Base-by-base conservation (phyloP, 2,329 filamentous ascomycete genomes). In the Pestalotiopsis sp. region DNA sequence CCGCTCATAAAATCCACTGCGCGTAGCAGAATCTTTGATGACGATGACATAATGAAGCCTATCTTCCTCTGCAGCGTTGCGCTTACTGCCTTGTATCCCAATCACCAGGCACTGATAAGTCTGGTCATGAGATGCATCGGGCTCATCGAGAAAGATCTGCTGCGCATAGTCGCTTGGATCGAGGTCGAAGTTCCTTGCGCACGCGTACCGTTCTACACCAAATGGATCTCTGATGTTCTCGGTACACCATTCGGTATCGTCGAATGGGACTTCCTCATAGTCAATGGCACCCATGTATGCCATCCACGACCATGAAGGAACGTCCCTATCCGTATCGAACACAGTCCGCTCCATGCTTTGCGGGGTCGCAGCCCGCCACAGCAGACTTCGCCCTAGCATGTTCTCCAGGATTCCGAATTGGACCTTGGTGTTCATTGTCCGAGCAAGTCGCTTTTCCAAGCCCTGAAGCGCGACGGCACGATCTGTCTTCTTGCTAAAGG, bases 381-480 rank as follows among this genome's bases (percentile, higher is more conserved):
- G 57, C 11, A 70, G 39, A 31, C 59, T 31, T 31, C 69, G n/a
- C 11, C 3, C 27, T 3, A 69, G 25, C 39, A 67, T 69, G 14
- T 38, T 45, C 12, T 27, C 31, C 1, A 69, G 12, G 17, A 70
- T 31, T 2, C 69, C 69, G 25, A 27, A 65, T 25, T 49, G 41
- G 7, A 52, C 67, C 17, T 45, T 45, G 4, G 67, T 68, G 6
- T 52, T n/a, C 20, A 67, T 57, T 0, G 67, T 27, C 13, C n/a
- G 23, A 2, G 27, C 67, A 5, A 70, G 49, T 4, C 69, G 67
- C 20, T 60, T 41, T 31, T 70, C 36, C 3, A 70, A 64, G 5
- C 69, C 69, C 6, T 62, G 64, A 7, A 70, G 45, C 4, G 67
- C 69, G 2, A 70, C 67, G 3, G 67, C 64, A 2, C 67, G 64